phyloP scores from a whole-genome alignment of 1,284 basidiomycete species.

The Filobasidium uniguttulatum region DNA sequence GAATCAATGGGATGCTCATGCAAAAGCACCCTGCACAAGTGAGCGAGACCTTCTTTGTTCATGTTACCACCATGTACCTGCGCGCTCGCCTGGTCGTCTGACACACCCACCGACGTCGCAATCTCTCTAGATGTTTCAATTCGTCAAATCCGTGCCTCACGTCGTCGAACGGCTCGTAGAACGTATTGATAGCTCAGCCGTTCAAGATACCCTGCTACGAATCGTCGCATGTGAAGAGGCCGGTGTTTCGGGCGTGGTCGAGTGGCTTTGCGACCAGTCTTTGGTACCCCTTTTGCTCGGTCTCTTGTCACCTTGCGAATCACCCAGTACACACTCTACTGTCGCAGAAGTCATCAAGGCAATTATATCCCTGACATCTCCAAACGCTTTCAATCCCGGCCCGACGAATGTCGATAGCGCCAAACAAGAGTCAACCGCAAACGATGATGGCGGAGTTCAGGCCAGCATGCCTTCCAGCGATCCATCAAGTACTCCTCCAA shows the following conservation, averaged over 20 bases:
- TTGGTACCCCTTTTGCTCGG: conserved; percentile 70
- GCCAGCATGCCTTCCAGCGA: too few species aligned
- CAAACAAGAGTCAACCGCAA: background rate
- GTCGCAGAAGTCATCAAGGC: conserved; percentile 87
- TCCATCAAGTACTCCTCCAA: background rate
- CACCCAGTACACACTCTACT: conserved; percentile 67
- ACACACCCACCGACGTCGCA: too few species aligned
- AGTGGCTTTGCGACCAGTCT: conserved; percentile 79
- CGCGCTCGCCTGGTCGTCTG: too few species aligned
- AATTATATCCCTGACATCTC: conserved; percentile 86
- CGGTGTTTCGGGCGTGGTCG: conserved; percentile 67
- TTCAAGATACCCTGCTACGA: conserved; percentile 82
- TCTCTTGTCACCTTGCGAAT: conserved; percentile 65
- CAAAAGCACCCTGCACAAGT: conserved; percentile 82
- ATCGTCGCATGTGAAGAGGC: conserved; percentile 88
- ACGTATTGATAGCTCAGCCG: conserved; percentile 78
- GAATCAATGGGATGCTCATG: conserved; percentile 75
- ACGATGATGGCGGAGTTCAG: background rate
- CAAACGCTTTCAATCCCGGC: conserved; percentile 44
- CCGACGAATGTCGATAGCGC: conserved; percentile 8
- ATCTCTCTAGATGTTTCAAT: conserved; percentile 85
- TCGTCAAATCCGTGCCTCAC: conserved; percentile 69
- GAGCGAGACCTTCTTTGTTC: conserved; percentile 25
- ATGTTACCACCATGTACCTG: too few species aligned
- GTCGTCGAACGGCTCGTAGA: conserved; percentile 70